Base-by-base conservation (phyloP, 192 early-diverging fungal species). In the Cetraspora pellucida region DNA sequence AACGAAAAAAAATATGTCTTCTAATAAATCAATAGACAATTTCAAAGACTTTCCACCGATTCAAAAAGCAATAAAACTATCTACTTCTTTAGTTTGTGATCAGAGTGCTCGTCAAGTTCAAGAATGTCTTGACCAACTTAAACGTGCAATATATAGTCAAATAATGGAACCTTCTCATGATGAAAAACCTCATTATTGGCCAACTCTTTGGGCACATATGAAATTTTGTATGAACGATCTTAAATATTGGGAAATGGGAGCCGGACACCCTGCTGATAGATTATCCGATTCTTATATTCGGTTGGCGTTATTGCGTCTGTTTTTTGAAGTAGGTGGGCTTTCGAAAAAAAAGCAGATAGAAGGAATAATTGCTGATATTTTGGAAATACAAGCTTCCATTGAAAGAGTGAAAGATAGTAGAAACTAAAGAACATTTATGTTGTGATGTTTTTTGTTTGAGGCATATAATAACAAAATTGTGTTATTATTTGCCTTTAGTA, bases 151-250 rank as follows among this genome's bases (percentile, higher is more conserved):
- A 28, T 28, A 27, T 60, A 25, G 28, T 28, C 59, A 60, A 60
- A 60, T 28, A 17, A 10, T 7, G n/a, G 9, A 55, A 55, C 52
- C 52, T 55, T 55, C 52, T 55, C 52, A 1, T 10, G 10, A 14
- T 25, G 13, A 8, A 3, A 59, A 27, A 27, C 14, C 57, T 60
- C 28, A 60, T 60, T 11, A 60, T 60, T 60, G 59, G 59, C 25
- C 25, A 60, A 60, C 59, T 28, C 59, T 60, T 60, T 60, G 28
- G 11, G n/a, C 28, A 60, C 25, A 16, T 14, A 61, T 3, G 17
- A 61, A 61, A 10, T 17, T 61, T 17, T 61, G 59, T 61, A 28
- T 61, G 28, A 61, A 16, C 25, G 59, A 61, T 61, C 28, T 61
- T 28, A 28, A 30, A 61, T 61, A 61, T 28, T 61, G 59, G 59